Evolutionary conservation across 179 eudicot species (phyloP).

Genomic region (Drosera spatulata): DNA sequence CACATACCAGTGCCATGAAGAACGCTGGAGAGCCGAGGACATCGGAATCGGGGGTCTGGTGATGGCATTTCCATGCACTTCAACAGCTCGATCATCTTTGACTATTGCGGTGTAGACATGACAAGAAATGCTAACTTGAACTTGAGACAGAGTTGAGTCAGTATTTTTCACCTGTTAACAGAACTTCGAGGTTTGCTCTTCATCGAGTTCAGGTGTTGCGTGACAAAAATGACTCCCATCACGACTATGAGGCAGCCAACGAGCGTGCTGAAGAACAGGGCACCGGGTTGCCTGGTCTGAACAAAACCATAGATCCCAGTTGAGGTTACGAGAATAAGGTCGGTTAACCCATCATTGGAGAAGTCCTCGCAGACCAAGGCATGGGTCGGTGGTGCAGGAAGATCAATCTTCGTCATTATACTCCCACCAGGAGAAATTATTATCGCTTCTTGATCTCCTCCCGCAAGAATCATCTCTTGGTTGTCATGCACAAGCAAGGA

Average conservation of each 20-base stretch:
- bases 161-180: not conserved
- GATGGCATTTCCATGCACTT: too few relatives aligned
- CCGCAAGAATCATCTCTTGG: slow-evolving; percentile 67
- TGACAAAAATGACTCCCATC: slow-evolving; percentile 90
- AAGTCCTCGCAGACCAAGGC: slow-evolving; percentile 74
- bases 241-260: slow-evolving; percentile 96
- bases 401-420: slow-evolving; percentile 53
- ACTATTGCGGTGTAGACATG: too few relatives aligned
- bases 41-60: too few relatives aligned
- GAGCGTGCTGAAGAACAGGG: slow-evolving; percentile 90
- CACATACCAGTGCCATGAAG: too few relatives aligned
- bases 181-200: slow-evolving; percentile 75
- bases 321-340: slow-evolving; percentile 70
- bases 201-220: slow-evolving; percentile 73
- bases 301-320: slow-evolving; percentile 91
- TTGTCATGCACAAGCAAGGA: slow-evolving; percentile 55
- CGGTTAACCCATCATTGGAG: slow-evolving; percentile 86
- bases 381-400: slow-evolving; percentile 90
- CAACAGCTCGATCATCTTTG: too few relatives aligned
- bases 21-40: too few relatives aligned
- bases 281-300: slow-evolving; percentile 97
- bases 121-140: too few relatives aligned
- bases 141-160: too few relatives aligned
- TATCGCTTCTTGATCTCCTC: slow-evolving; percentile 88
- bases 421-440: slow-evolving; percentile 80